Conservation (phyloP, 345 rosid genomes). For the Trapa incisa region DNA sequence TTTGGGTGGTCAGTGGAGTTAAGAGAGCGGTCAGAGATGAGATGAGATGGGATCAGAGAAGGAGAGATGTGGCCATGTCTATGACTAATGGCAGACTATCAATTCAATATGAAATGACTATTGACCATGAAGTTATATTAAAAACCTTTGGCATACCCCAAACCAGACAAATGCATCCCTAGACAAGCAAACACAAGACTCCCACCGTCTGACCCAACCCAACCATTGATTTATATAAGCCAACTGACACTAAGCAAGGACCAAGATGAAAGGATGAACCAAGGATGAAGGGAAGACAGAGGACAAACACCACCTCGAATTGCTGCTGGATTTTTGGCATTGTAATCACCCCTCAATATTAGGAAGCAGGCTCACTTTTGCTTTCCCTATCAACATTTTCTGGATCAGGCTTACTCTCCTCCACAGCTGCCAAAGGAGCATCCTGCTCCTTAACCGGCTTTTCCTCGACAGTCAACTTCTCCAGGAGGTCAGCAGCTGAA, state of each 20-base stretch:
- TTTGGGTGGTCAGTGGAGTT: slow-evolving; percentile 48
- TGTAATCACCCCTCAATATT: slow-evolving; percentile 21
- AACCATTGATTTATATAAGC: too few species aligned
- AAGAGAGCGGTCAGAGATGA: slow-evolving; percentile 28
- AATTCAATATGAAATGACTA: not conserved
- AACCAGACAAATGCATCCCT: slow-evolving; percentile 14
- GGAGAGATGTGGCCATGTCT: too few species aligned
- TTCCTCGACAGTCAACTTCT: slow-evolving; percentile 64
- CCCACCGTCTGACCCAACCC: not conserved
- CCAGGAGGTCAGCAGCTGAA: slow-evolving; percentile 51
- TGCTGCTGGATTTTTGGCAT: not conserved
- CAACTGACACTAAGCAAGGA: not conserved
- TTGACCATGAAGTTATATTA: slow-evolving; percentile 4
- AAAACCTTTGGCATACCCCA: slow-evolving; percentile 10
- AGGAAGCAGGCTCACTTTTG: slow-evolving; percentile 38
- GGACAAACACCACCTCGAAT: slow-evolving; percentile 7
- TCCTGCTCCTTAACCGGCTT: slow-evolving; percentile 31
- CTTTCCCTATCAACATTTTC: slow-evolving; percentile 25
- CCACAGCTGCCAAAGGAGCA: slow-evolving; percentile 13
- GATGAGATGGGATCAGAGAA: too few species aligned
- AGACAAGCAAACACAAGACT: slow-evolving; percentile 20
- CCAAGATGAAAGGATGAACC: not conserved
- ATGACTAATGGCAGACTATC: not conserved
- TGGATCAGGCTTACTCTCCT: slow-evolving; percentile 16
- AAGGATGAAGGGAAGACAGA: not conserved